Evolutionary conservation across 1,284 basidiomycete species (phyloP).

Genomic region (Apiotrichum montevideense): DNA sequence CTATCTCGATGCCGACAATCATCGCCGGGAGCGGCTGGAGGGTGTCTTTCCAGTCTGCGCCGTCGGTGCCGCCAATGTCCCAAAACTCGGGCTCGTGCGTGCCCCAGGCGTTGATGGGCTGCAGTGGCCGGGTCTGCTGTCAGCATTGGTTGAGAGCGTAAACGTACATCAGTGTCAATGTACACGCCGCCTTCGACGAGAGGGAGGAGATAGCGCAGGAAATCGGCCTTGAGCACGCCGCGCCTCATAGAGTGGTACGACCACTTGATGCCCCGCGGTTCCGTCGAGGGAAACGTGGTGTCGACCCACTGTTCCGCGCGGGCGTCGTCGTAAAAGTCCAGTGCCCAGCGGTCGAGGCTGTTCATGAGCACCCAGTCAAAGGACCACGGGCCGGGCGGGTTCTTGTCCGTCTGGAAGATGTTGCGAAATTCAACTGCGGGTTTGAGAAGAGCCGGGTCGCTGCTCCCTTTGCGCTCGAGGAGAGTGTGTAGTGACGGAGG

Average conservation of each 20-base stretch:
- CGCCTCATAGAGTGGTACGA: slow-evolving; percentile 40
- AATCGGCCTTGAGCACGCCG: slow-evolving; percentile 46
- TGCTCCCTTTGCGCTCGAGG: background rate
- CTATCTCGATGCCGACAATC: slow-evolving; percentile 45
- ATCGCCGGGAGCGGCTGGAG: slow-evolving; percentile 34
- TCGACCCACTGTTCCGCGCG: slow-evolving; percentile 36
- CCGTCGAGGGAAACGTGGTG: slow-evolving; percentile 24
- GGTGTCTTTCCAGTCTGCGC: slow-evolving; percentile 18
- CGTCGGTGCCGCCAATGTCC: slow-evolving; percentile 29
- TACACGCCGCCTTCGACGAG: slow-evolving; percentile 48
- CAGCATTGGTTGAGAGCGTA: background rate
- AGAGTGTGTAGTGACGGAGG: background rate
- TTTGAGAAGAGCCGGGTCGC: background rate
- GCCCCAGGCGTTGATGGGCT: slow-evolving; percentile 42
- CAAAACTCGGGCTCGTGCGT: slow-evolving; percentile 22
- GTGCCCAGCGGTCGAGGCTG: slow-evolving; percentile 30
- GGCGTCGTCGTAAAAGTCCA: slow-evolving; percentile 41
- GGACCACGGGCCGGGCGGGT: no score
- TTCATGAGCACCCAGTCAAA: slow-evolving; percentile 28
- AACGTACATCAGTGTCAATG: slow-evolving; percentile 34
- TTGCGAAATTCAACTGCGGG: slow-evolving; percentile 30
- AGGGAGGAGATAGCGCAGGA: slow-evolving; percentile 46
- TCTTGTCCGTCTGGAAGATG: slow-evolving; percentile 41
- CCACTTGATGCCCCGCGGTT: slow-evolving; percentile 20
- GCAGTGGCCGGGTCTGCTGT: slow-evolving; percentile 27